Base-by-base conservation (phyloP, 1,284 basidiomycete genomes). In the Cutaneotrichosporon sp. region DNA sequence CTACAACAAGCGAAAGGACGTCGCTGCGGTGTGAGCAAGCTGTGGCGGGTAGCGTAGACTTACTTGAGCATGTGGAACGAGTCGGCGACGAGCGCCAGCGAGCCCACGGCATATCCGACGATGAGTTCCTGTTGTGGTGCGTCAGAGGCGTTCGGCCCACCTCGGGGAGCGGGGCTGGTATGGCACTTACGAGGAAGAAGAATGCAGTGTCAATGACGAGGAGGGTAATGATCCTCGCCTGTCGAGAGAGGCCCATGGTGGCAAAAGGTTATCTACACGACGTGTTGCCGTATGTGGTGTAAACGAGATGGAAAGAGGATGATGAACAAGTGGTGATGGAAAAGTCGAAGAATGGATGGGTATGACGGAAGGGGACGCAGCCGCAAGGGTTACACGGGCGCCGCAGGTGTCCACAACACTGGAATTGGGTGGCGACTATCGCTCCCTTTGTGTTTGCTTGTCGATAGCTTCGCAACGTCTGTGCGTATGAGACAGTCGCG, bases 41-140 rank as follows among this genome's bases (percentile, higher is more conserved):
- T 30, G 83, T 90, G 96, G 96, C 77, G 96, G 93, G 76, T 97
- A 96, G 59, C 92, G 17, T 37, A n/a, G 7, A 73, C 82, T 58
- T 62, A 93, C 90, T 91, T 92, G 76, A 93, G 84, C 93, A 97
- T 97, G 78, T 98, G 94, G 77, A 98, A 97, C 60, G 87, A 89
- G 77, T 97, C 94, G 18, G 96, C 94, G 35, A 98, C 86, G 53
- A 98, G 84, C 3, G 93, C 93, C 1, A 97, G 83, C 0, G 92
- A 96, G 36, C 91, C 91, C 54, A 96, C 90, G 14, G 87, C 84
- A 84, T 94, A 94, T 42, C 93, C 92, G 85, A 72, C 55, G 45
- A 72, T 70, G 23, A 73, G 55, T 57, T 71, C 69, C 67, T 71
- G 46, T 4, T 10, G 26, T 30, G 26, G n/a, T 30, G 37, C 23